Evolutionary conservation across 257 asterid genomes (phyloP).

Genomic region (Penstemon barbatus): DNA sequence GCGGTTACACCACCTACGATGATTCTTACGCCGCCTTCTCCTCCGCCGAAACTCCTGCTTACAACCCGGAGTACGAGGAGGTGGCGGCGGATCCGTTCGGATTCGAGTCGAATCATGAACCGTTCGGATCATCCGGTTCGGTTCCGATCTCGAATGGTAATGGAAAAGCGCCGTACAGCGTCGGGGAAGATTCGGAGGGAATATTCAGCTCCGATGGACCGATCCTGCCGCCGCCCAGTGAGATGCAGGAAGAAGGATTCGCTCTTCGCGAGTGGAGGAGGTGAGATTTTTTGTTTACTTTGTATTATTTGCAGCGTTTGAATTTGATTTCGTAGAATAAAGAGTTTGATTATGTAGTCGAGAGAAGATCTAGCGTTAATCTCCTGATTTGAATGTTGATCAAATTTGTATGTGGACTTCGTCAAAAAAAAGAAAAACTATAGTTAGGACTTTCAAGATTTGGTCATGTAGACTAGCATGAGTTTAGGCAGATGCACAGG

Average conservation of each 20-base stretch:
- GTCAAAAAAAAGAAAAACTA: no score
- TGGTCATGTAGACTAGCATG: neutral
- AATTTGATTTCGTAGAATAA: neutral
- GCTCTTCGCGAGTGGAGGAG: constrained; percentile 62
- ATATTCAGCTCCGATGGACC: constrained; percentile 57
- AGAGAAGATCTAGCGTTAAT: neutral
- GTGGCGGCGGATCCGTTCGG: constrained; percentile 32
- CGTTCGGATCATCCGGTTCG: constrained; percentile 7
- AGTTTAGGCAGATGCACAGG: neutral
- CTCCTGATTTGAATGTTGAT: neutral
- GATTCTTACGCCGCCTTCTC: constrained; percentile 52
- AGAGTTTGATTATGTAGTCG: neutral
- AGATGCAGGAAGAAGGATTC: constrained; percentile 56
- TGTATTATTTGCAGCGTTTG: neutral
- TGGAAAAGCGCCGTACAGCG: constrained; percentile 37
- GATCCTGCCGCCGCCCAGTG: constrained; percentile 54
- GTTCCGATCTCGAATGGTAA: constrained; percentile 51
- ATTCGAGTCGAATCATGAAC: no score
- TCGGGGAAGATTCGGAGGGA: constrained; percentile 45
- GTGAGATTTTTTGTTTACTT: constrained; percentile 25
- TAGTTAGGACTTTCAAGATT: neutral
- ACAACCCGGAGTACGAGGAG: constrained; percentile 55
- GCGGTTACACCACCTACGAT: constrained; percentile 51
- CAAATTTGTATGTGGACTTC: neutral
- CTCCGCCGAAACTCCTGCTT: constrained; percentile 45